A percentile compares a stretch with the other conserved stretches of the same genome.
Conservation (phyloP, 2,329 filamentous ascomycete genomes). For the Fonsecaea multimorphosa region DNA sequence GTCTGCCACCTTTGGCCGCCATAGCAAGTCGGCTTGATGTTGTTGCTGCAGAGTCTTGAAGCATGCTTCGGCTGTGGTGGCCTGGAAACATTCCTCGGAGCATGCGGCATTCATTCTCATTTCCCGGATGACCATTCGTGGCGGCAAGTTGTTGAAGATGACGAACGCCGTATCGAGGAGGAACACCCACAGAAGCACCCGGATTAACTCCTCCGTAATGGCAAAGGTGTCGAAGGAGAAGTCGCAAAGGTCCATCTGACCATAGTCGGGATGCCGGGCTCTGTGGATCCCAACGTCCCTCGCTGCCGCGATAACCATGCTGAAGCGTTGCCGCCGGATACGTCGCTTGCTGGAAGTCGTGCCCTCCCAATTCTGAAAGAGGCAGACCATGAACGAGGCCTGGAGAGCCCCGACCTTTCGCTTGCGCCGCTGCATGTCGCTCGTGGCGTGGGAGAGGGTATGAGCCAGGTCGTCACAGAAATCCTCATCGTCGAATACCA, state of each 20-base stretch:
- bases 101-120: slow-evolving; percentile 48
- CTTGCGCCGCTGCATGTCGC: slow-evolving; percentile 5
- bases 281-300: slow-evolving; percentile 45
- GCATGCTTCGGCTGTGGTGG: slow-evolving; percentile 44
- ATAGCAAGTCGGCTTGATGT: not conserved
- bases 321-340: slow-evolving; percentile 47
- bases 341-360: slow-evolving; percentile 45
- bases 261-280: slow-evolving; percentile 36
- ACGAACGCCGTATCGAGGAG: slow-evolving; percentile 50
- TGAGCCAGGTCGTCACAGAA: slow-evolving; percentile 43
- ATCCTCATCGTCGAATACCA: slow-evolving; percentile 48
- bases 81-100: slow-evolving; percentile 50
- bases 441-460: slow-evolving; percentile 14
- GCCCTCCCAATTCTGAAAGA: slow-evolving; percentile 52
- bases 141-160: slow-evolving; percentile 52
- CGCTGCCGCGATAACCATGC: slow-evolving; percentile 35
- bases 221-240: slow-evolving; percentile 44
- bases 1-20: slow-evolving; percentile 33
- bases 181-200: slow-evolving; percentile 47
- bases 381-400: slow-evolving; percentile 48
- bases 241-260: slow-evolving; percentile 40
- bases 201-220: slow-evolving; percentile 46
- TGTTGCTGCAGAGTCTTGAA: slow-evolving; percentile 9
- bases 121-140: slow-evolving; percentile 50
- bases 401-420: slow-evolving; percentile 47